A percentile compares a stretch with the other conserved stretches of the same genome.
Evolutionary conservation across 768 basidiomycete species (phyloP).

Genomic region (Phylloporus scabripes): DNA sequence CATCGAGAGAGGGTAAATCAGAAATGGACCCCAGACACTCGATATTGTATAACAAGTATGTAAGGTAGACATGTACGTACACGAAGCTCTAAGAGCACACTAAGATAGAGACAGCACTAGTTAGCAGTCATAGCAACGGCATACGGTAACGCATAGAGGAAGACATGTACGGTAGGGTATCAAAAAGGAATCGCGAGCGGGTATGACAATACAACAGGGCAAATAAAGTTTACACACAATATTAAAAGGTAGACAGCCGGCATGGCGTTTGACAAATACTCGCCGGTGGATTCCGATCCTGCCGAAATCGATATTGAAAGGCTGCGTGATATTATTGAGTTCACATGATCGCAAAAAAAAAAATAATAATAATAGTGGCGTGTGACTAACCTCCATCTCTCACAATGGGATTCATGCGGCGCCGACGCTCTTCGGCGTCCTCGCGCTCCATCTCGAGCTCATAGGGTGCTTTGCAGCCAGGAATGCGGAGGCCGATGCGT

Average conservation of each 20-base stretch:
- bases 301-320: slow-evolving; percentile 63
- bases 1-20: slow-evolving; percentile 34
- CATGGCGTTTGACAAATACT: slow-evolving; percentile 43
- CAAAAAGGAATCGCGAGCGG: neutral
- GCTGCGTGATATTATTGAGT: slow-evolving; percentile 27
- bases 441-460: slow-evolving; percentile 68
- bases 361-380: too few relatives aligned
- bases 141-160: slow-evolving; percentile 17
- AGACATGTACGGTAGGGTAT: slow-evolving; percentile 22
- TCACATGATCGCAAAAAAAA: slow-evolving; percentile 1
- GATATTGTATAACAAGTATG: neutral
- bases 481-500: slow-evolving; percentile 44
- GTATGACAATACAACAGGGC: slow-evolving; percentile 24
- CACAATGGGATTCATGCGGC: slow-evolving; percentile 59
- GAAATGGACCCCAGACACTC: neutral
- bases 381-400: slow-evolving; percentile 44
- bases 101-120: slow-evolving; percentile 12
- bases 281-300: slow-evolving; percentile 41
- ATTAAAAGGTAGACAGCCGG: slow-evolving; percentile 56
- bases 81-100: slow-evolving; percentile 20
- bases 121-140: slow-evolving; percentile 8
- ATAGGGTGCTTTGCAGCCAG: slow-evolving; percentile 61
- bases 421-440: slow-evolving; percentile 46
- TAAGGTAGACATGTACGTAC: slow-evolving; percentile 20
- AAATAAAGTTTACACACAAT: slow-evolving; percentile 12